These are phyloP conservation scores for Fulvia fulva DNA, from an alignment of 2,329 filamentous ascomycete genomes.

Conservation along the genomic window DNA sequence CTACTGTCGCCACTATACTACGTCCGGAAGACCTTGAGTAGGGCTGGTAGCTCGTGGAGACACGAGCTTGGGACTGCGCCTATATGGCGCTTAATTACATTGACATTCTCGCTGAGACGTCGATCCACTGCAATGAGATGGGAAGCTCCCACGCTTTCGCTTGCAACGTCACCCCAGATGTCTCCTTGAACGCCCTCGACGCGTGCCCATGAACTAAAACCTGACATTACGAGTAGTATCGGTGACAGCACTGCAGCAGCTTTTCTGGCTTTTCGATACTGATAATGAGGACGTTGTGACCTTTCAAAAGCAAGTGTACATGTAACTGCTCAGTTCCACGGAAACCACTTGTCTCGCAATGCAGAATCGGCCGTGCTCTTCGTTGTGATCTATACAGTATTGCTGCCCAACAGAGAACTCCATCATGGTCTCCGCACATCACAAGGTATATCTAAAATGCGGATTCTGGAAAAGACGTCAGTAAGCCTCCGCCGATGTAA, in stretches of 20 bases:
- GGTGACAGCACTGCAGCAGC: too few species aligned
- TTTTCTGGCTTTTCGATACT: background rate
- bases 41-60: background rate
- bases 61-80: background rate
- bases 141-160: background rate
- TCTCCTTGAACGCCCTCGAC: background rate
- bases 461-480: slow-evolving; percentile 20
- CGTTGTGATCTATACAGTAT: too few species aligned
- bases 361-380: too few species aligned
- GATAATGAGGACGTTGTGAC: too few species aligned
- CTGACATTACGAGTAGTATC: too few species aligned
- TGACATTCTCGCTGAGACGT: background rate
- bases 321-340: too few species aligned
- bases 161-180: background rate
- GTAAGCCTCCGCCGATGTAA: background rate
- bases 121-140: background rate
- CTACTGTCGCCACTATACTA: slow-evolving; percentile 49
- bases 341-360: too few species aligned
- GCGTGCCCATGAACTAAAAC: background rate
- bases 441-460: slow-evolving; percentile 28
- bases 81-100: background rate
- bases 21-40: slow-evolving; percentile 16
- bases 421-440: too few species aligned
- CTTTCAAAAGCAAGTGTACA: too few species aligned
- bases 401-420: too few species aligned